Percentiles rank a stretch among this genome's conserved stretches.
Conservation (phyloP, 495 filamentous ascomycete genomes). For the Cetradonia linearis region DNA sequence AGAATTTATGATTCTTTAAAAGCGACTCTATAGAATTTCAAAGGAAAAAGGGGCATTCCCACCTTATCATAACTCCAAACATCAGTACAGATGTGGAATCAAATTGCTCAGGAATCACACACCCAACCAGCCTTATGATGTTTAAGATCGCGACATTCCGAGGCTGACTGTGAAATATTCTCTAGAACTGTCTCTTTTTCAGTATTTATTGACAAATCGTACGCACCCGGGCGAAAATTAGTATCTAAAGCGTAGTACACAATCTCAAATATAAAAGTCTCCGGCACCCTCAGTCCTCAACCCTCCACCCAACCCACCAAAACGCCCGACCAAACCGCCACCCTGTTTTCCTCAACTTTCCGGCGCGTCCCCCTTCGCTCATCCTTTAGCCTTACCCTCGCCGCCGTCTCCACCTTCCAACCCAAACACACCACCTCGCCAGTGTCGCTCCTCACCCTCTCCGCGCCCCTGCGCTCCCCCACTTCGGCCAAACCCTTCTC, state of each 20-base stretch:
- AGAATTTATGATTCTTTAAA: no score
- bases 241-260: not conserved
- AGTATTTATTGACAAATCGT: not conserved
- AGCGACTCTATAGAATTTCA: not conserved
- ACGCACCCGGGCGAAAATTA: not conserved
- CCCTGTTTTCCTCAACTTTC: slow-evolving; percentile 78
- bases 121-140: slow-evolving; percentile 9
- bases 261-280: not conserved
- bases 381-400: slow-evolving; percentile 47
- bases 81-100: not conserved
- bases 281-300: not conserved
- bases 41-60: not conserved
- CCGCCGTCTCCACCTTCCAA: slow-evolving; percentile 55
- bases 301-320: not conserved
- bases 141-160: slow-evolving; percentile 1
- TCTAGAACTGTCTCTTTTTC: not conserved
- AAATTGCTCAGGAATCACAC: slow-evolving; percentile 7
- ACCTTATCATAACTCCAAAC: not conserved
- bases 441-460: slow-evolving; percentile 30
- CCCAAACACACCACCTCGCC: slow-evolving; percentile 42
- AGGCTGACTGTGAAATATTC: not conserved
- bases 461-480: slow-evolving; percentile 38
- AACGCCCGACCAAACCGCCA: slow-evolving; percentile 36
- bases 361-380: slow-evolving; percentile 54
- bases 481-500: slow-evolving; percentile 21